These are phyloP conservation scores for Diaporthe sp. DNA, from an alignment of 2,329 filamentous ascomycete genomes.

Conservation along the genomic window DNA sequence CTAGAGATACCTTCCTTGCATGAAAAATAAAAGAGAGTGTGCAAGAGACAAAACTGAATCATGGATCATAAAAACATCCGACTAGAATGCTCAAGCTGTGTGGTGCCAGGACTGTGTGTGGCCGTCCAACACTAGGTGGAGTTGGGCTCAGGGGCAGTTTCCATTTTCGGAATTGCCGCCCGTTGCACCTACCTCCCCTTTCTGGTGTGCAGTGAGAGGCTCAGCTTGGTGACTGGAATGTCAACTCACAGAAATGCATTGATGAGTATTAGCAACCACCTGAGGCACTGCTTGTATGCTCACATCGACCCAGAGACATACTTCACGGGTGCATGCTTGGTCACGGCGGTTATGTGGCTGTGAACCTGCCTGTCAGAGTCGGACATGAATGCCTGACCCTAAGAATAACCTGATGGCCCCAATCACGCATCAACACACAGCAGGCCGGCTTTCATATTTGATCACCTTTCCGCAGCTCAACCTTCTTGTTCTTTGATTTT, in stretches of 20 bases:
- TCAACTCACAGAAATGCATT: not conserved
- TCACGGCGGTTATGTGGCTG: constrained; percentile 21
- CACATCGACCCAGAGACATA: not conserved
- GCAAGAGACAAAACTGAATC: not conserved
- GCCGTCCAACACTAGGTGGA: constrained; percentile 14
- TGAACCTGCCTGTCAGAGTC: constrained; percentile 7
- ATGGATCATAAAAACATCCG: not conserved
- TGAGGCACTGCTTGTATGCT: not conserved
- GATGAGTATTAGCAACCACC: not conserved
- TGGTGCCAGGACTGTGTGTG: not conserved
- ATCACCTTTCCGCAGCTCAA: not conserved
- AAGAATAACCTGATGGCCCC: constrained; percentile 35
- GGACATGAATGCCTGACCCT: constrained; percentile 35
- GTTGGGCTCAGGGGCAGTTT: constrained; percentile 32
- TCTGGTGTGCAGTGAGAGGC: not conserved
- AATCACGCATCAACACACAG: constrained; percentile 26
- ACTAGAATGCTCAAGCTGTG: not conserved
- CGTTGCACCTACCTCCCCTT: constrained; percentile 11
- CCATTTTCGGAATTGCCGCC: constrained; percentile 31
- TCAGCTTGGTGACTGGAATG: constrained; percentile 1
- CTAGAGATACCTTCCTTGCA: constrained; percentile 29
- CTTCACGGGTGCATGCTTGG: not conserved
- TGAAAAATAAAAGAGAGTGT: constrained; percentile 5
- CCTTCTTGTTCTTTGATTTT: not conserved
- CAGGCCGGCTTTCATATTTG: not conserved